These are phyloP conservation scores for Ogataea glucozyma DNA, from an alignment of 805 yeast genomes.

Conservation along the genomic window DNA sequence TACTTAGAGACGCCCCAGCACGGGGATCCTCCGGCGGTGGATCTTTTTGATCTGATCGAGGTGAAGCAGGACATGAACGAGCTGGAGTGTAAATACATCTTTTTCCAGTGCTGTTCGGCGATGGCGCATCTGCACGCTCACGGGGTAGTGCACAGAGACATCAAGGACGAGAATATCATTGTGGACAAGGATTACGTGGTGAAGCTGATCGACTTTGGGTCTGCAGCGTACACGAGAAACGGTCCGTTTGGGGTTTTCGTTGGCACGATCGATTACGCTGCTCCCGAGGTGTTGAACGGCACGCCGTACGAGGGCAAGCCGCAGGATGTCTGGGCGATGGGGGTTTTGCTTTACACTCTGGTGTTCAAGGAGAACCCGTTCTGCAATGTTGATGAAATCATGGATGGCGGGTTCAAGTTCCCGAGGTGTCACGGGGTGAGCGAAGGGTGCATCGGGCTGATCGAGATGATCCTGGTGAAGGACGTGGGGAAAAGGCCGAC, in stretches of 20 bases:
- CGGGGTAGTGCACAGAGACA: slow-evolving; percentile 92
- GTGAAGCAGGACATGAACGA: slow-evolving; percentile 80
- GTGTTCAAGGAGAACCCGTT: slow-evolving; percentile 94
- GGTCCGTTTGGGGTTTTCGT: slow-evolving; percentile 98
- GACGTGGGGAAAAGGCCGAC: slow-evolving; percentile 69
- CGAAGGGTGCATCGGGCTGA: slow-evolving; percentile 59
- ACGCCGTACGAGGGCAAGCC: slow-evolving; percentile 88
- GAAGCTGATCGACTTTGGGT: slow-evolving; percentile 91
- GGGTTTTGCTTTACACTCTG: slow-evolving; percentile 84
- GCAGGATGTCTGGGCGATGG: slow-evolving; percentile 97
- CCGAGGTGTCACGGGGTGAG: slow-evolving; percentile 58
- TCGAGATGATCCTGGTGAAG: slow-evolving; percentile 66
- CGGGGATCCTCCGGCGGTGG: slow-evolving; percentile 88
- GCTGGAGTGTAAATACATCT: slow-evolving; percentile 72
- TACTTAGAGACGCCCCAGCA: slow-evolving; percentile 91
- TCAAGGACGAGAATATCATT: slow-evolving; percentile 91
- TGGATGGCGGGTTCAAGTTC: slow-evolving; percentile 81
- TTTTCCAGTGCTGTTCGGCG: slow-evolving; percentile 77
- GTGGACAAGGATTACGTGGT: slow-evolving; percentile 79
- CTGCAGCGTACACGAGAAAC: slow-evolving; percentile 85
- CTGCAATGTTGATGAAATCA: slow-evolving; percentile 90
- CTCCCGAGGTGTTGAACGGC: slow-evolving; percentile 93
- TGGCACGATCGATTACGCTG: slow-evolving; percentile 96
- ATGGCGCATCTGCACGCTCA: slow-evolving; percentile 77
- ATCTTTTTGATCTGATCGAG: slow-evolving; percentile 89